These are phyloP conservation scores for Exophiala sideris DNA, from an alignment of 2,329 filamentous ascomycete species.

Conservation along the genomic window DNA sequence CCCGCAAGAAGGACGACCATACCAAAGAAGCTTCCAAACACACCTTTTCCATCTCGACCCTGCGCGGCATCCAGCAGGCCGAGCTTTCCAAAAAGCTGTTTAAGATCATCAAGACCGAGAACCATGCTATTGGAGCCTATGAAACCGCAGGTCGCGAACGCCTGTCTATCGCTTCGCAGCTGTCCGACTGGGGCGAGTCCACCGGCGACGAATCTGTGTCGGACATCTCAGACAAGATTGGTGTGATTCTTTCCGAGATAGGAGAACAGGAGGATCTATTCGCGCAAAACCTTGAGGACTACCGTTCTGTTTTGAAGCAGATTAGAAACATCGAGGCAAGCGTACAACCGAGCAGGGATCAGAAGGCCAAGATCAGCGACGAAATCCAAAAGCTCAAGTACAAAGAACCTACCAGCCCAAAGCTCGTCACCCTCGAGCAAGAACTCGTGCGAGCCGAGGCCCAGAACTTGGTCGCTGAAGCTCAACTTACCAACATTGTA, in stretches of 20 bases:
- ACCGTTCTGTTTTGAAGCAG: slow-evolving; percentile 75
- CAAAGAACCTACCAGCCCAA: slow-evolving; percentile 83
- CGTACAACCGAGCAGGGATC: slow-evolving; percentile 86
- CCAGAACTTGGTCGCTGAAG: slow-evolving; percentile 92
- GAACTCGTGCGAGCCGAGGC: slow-evolving; percentile 95
- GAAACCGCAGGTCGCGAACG: slow-evolving; percentile 83
- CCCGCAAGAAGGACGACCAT: slow-evolving; percentile 32
- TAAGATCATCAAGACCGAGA: slow-evolving; percentile 92
- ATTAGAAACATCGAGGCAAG: slow-evolving; percentile 94
- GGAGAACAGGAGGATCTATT: slow-evolving; percentile 91
- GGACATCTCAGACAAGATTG: slow-evolving; percentile 93
- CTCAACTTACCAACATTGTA: slow-evolving; percentile 91
- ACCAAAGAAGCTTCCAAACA: slow-evolving; percentile 51
- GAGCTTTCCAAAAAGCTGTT: slow-evolving; percentile 86
- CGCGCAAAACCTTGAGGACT: slow-evolving; percentile 82
- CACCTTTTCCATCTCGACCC: slow-evolving; percentile 79
- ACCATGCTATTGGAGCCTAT: slow-evolving; percentile 79
- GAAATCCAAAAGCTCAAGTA: slow-evolving; percentile 89
- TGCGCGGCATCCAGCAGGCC: slow-evolving; percentile 79
- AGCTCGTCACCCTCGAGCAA: slow-evolving; percentile 83
- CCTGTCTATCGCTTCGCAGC: slow-evolving; percentile 77
- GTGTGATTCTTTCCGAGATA: slow-evolving; percentile 85
- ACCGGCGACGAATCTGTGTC: slow-evolving; percentile 82
- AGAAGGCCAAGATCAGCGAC: slow-evolving; percentile 82
- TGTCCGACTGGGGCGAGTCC: slow-evolving; percentile 94